Base-by-base conservation (phyloP, 257 asterid species). In the Pogostemon cablin region DNA sequence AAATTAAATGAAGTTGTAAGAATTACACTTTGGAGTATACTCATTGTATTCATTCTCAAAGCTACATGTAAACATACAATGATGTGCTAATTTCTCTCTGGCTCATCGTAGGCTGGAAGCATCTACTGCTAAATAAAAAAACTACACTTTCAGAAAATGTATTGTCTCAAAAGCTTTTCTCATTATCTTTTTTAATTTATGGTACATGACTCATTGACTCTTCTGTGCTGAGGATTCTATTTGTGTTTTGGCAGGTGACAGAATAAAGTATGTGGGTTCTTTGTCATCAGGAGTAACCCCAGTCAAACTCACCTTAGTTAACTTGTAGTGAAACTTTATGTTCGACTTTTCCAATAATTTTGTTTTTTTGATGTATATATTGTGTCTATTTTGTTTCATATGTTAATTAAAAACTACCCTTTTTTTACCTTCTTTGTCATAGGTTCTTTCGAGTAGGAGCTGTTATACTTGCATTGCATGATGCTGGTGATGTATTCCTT, bases 101-200 rank as follows among this genome's bases (percentile, higher is more conserved):
- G 86, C 83, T 64, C 90, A 67, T 79, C 96, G 92, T 68, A 90
- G 86, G 90, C 95, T 80, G 83, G 98, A 87, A 84, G 85, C 85
- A 15, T 87, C 96, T 72, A 86, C 95, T 69, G 93, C 92, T 53
- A 78, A 96, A 49, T 88, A 96, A 38, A 87, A 86, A 74, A 81
- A 75, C 76, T 86, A 79, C 74, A 76, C 81, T 37, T 92, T 90
- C 74, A 88, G 79, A 80, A 82, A 81, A 86, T 96, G 98, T 86
- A 81, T 37, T 61, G 25, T 35, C 46, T 72, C 25, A 11, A 25
- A 64, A 67, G 39, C 25, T 73, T 71, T 63, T 70, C 46, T 52
- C 46, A 3, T 9, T n/a, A 2, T 1, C 55, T 65, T 60, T 17
- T 76, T 47, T 68, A 43, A 46, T 46, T 64, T 62, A n/a, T 41